phyloP scores from a whole-genome alignment of 768 basidiomycete species.

The Dioszegia crocea region DNA sequence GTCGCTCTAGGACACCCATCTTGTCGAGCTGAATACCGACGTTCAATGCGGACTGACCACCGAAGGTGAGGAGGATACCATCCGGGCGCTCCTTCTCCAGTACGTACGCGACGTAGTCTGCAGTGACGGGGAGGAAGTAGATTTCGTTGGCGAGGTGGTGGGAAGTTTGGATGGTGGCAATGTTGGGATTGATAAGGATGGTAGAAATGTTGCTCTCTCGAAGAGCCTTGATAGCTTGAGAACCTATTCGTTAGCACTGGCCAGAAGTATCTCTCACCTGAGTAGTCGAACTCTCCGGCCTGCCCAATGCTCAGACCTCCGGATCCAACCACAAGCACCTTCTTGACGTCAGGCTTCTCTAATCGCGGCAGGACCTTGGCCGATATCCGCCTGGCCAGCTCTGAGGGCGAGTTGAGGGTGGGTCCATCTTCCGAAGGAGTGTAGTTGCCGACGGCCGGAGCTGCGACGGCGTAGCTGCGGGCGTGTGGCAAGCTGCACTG shows the following conservation, averaged over 20 bases:
- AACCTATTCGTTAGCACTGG: constrained; percentile 54
- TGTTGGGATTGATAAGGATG: constrained; percentile 96
- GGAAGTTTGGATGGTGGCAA: constrained; percentile 98
- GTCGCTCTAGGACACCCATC: constrained; percentile 90
- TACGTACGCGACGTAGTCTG: constrained; percentile 97
- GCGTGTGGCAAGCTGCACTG: not conserved
- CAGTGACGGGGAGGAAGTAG: constrained; percentile 92
- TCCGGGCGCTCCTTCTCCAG: constrained; percentile 97
- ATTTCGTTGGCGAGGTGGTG: constrained; percentile 95
- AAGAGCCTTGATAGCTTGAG: constrained; percentile 96
- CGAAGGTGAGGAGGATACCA: constrained; percentile 94
- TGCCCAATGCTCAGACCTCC: constrained; percentile 97
- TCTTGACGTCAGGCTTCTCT: constrained; percentile 83
- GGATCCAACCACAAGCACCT: constrained; percentile 91
- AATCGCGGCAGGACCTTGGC: constrained; percentile 90
- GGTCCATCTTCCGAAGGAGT: constrained; percentile 39
- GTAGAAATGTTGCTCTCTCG: constrained; percentile 91
- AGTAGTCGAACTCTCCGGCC: constrained; percentile 99
- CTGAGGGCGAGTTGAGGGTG: constrained; percentile 81
- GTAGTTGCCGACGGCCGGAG: constrained; percentile 51
- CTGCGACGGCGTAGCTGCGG: constrained; percentile 47
- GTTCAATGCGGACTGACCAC: constrained; percentile 95
- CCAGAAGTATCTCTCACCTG: constrained; percentile 53
- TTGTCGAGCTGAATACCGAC: constrained; percentile 94
- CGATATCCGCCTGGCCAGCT: constrained; percentile 86